Conservation (phyloP, 495 filamentous ascomycete species). For the Astrocystis sublimbata region DNA sequence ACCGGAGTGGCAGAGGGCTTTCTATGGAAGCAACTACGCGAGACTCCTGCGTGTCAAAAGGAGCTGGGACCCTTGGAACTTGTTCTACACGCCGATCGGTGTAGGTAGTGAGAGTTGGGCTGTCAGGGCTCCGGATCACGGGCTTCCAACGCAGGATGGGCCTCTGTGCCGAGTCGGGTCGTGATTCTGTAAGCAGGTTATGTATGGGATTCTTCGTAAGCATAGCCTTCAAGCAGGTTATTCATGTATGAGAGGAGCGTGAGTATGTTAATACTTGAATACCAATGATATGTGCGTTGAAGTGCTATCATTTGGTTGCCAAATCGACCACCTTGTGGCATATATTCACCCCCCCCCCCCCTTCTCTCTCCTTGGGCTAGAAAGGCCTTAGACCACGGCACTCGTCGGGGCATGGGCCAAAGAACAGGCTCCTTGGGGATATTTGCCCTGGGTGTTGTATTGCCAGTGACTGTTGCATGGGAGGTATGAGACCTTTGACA, state of each 20-base stretch:
- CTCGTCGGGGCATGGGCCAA: too few species aligned
- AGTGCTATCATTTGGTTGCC: too few species aligned
- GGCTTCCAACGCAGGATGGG: slow-evolving; percentile 31
- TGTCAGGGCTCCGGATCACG: slow-evolving; percentile 22
- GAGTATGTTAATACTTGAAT: not conserved
- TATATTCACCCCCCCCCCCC: too few species aligned
- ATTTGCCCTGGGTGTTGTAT: too few species aligned
- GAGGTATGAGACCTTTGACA: too few species aligned
- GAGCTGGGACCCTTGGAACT: slow-evolving; percentile 50
- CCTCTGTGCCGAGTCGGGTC: slow-evolving; percentile 24
- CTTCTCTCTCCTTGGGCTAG: too few species aligned
- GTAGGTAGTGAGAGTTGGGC: slow-evolving; percentile 52
- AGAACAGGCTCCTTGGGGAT: too few species aligned
- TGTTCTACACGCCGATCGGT: slow-evolving; percentile 58
- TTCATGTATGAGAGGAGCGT: not conserved
- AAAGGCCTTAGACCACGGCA: too few species aligned
- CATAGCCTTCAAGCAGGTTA: not conserved
- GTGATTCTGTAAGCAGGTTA: not conserved
- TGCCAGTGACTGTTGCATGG: too few species aligned
- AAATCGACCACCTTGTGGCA: too few species aligned
- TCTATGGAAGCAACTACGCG: slow-evolving; percentile 55
- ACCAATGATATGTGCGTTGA: too few species aligned
- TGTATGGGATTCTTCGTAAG: too few species aligned
- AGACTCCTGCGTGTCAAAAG: slow-evolving; percentile 51
- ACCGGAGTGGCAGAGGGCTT: slow-evolving; percentile 62